Conservation (phyloP, 2,329 filamentous ascomycete species). For the Metarhizium robertsii region DNA sequence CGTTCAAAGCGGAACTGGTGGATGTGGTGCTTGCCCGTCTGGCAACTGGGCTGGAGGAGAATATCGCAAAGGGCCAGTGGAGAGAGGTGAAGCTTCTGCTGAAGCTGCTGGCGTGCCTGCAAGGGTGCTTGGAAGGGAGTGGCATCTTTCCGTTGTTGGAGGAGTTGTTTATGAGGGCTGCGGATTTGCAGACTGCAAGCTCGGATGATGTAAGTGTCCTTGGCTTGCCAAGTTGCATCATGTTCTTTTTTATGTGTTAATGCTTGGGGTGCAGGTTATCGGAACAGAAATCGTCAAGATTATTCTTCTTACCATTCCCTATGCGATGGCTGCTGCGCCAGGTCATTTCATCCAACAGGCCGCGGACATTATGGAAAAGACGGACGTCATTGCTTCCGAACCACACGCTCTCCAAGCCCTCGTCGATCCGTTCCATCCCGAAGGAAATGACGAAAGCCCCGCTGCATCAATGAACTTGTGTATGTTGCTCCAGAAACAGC, state of each 20-base stretch:
- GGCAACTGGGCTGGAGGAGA: slow-evolving; percentile 52
- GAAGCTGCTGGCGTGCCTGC: slow-evolving; percentile 81
- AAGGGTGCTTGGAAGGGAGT: slow-evolving; percentile 70
- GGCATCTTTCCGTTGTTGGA: slow-evolving; percentile 79
- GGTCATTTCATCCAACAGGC: slow-evolving; percentile 64
- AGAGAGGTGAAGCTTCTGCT: slow-evolving; percentile 83
- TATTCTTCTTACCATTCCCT: slow-evolving; percentile 89
- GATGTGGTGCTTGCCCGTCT: slow-evolving; percentile 59
- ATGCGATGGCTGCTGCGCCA: slow-evolving; percentile 68
- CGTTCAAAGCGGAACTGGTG: slow-evolving; percentile 64
- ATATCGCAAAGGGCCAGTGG: slow-evolving; percentile 69
- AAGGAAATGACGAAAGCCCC: slow-evolving; percentile 52
- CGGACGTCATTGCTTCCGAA: slow-evolving; percentile 85
- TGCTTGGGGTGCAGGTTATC: slow-evolving; percentile 38
- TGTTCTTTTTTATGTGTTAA: slow-evolving; percentile 5
- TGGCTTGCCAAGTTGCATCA: background rate
- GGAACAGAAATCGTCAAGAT: slow-evolving; percentile 90
- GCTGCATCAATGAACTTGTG: slow-evolving; percentile 61
- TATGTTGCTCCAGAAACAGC: slow-evolving; percentile 74
- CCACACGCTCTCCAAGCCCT: slow-evolving; percentile 76
- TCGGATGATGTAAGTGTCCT: slow-evolving; percentile 70
- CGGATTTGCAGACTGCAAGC: slow-evolving; percentile 84
- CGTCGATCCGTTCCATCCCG: slow-evolving; percentile 73
- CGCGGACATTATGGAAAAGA: slow-evolving; percentile 77
- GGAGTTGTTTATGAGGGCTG: slow-evolving; percentile 85